Evolutionary conservation across 345 rosid genomes (phyloP).

Genomic region (Capsella bursapastoris): DNA sequence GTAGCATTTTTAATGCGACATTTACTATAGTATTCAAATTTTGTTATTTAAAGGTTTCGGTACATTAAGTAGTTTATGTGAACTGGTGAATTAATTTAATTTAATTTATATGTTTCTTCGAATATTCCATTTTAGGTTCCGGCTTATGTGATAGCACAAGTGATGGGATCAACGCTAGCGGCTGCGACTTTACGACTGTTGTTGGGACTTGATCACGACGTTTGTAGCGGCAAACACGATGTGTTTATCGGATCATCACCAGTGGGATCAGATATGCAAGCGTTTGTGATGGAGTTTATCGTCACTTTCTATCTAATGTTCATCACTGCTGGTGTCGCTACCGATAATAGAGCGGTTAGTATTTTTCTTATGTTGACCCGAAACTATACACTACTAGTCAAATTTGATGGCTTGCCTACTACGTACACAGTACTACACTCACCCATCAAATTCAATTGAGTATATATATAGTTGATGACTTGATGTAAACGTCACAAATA

Average conservation of each 20-base stretch:
- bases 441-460: too few species aligned
- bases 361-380: background rate
- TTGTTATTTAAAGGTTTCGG: background rate
- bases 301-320: constrained; percentile 95
- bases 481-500: too few species aligned
- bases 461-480: too few species aligned
- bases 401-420: background rate
- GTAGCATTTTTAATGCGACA: background rate
- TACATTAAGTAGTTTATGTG: background rate
- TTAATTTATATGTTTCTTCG: background rate
- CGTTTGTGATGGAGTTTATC: constrained; percentile 83
- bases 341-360: constrained; percentile 90
- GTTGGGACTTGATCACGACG: constrained; percentile 48
- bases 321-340: constrained; percentile 78
- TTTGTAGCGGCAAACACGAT: constrained; percentile 57
- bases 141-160: constrained; percentile 65
- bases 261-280: constrained; percentile 63
- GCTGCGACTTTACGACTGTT: constrained; percentile 74
- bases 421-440: too few species aligned
- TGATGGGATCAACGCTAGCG: constrained; percentile 74
- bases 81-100: background rate
- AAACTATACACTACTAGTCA: background rate
- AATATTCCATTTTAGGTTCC: constrained; percentile 74
- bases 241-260: constrained; percentile 78
- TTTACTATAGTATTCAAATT: background rate